A percentile compares a stretch with the other conserved stretches of the same genome.
phyloP scores from a whole-genome alignment of 2,329 filamentous ascomycete genomes.

The Aspergillus candidus region DNA sequence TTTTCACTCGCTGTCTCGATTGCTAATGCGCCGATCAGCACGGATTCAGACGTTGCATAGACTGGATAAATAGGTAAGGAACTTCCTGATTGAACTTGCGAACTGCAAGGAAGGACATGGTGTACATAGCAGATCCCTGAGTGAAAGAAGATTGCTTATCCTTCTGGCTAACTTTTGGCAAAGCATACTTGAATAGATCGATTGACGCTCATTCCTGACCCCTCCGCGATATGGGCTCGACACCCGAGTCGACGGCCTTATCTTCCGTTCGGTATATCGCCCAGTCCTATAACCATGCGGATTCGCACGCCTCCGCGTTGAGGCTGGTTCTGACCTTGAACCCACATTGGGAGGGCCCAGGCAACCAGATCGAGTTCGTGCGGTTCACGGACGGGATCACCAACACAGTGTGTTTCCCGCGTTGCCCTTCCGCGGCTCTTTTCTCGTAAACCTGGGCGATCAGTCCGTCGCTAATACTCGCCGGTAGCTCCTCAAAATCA shows the following conservation, averaged over 20 bases:
- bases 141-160: not conserved
- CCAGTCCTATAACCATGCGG: slow-evolving; percentile 68
- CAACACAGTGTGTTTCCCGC: slow-evolving; percentile 63
- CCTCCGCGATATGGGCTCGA: slow-evolving; percentile 22
- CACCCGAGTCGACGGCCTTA: slow-evolving; percentile 11
- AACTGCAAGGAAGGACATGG: too few relatives aligned
- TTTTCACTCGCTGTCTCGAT: slow-evolving; percentile 5
- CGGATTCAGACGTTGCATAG: too few relatives aligned
- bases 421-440: not conserved
- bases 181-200: not conserved
- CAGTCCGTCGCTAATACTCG: too few relatives aligned
- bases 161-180: not conserved
- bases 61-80: too few relatives aligned
- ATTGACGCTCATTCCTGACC: not conserved
- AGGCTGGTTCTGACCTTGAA: slow-evolving; percentile 71
- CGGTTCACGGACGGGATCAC: slow-evolving; percentile 98
- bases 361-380: slow-evolving; percentile 73
- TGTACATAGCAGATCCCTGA: too few relatives aligned
- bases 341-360: slow-evolving; percentile 72
- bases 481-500: slow-evolving; percentile 45
- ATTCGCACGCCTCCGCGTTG: slow-evolving; percentile 72
- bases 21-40: not conserved
- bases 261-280: slow-evolving; percentile 53
- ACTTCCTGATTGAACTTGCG: too few relatives aligned
- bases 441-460: not conserved